phyloP scores from a whole-genome alignment of 345 rosid species.

The Iberis pinnata region DNA sequence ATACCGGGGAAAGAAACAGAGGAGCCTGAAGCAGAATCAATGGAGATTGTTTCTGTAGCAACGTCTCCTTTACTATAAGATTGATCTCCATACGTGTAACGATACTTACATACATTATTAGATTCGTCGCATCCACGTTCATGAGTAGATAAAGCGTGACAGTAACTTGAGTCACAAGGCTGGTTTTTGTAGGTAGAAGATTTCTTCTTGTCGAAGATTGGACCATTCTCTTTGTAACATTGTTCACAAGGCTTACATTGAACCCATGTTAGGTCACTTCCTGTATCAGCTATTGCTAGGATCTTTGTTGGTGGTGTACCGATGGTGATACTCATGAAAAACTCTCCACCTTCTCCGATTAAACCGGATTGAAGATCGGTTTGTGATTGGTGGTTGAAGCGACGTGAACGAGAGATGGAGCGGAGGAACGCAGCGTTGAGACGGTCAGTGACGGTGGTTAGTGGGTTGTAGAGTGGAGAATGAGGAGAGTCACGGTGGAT shows the following conservation, averaged over 20 bases:
- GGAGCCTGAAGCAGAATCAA: conserved; percentile 36
- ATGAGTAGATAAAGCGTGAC: conserved; percentile 22
- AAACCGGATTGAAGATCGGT: conserved; percentile 35
- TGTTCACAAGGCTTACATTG: conserved; percentile 55
- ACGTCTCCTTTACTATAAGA: conserved; percentile 38
- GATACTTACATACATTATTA: conserved; percentile 27
- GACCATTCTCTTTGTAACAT: conserved; percentile 43
- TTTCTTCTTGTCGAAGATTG: conserved; percentile 40
- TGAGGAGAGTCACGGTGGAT: conserved; percentile 53
- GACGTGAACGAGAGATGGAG: conserved; percentile 42
- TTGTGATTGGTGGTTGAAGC: conserved; percentile 15
- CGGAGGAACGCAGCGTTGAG: conserved; percentile 37
- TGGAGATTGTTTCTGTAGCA: conserved; percentile 39
- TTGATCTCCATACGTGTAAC: conserved; percentile 31
- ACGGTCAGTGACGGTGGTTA: conserved; percentile 29
- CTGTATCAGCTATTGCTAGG: conserved; percentile 48
- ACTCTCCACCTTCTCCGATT: conserved; percentile 39
- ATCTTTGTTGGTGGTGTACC: conserved; percentile 45
- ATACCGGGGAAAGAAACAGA: conserved; percentile 31
- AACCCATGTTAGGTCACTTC: conserved; percentile 57
- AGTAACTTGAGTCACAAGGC: conserved; percentile 33
- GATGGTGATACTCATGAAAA: conserved; percentile 43
- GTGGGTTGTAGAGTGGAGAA: conserved; percentile 45
- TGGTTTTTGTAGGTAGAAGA: conserved; percentile 38
- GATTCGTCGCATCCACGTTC: conserved; percentile 22